These are phyloP conservation scores for Arthroderma sp. DNA, from an alignment of 2,329 filamentous ascomycete species.

Conservation along the genomic window DNA sequence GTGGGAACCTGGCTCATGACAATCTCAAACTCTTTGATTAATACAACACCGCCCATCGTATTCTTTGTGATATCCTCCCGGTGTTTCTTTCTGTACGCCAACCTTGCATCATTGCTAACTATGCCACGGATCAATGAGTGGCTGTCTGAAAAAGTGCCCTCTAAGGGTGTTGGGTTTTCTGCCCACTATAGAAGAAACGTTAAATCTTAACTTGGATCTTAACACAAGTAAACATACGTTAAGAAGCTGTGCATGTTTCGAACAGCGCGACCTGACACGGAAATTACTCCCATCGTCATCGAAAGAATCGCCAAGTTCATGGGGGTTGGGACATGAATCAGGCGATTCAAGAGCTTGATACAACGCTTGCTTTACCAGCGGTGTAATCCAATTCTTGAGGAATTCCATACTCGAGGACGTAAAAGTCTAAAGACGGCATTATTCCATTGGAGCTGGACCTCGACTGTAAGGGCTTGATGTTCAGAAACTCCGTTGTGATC, in stretches of 20 bases:
- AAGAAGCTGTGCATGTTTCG: conserved; percentile 16
- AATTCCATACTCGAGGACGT: not conserved
- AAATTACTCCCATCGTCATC: conserved; percentile 25
- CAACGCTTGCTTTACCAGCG: not conserved
- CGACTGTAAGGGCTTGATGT: no score
- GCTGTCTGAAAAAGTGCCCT: conserved; percentile 23
- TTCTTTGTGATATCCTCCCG: conserved; percentile 12
- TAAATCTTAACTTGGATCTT: not conserved
- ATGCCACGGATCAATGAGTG: conserved; percentile 21
- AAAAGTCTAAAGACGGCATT: no score
- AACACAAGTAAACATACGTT: conserved; percentile 14
- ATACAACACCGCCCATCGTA: conserved; percentile 18
- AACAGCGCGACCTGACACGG: conserved; percentile 14
- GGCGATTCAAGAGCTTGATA: not conserved
- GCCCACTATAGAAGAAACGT: conserved; percentile 15
- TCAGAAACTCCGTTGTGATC: no score
- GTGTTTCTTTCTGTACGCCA: conserved; percentile 12
- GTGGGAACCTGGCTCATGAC: conserved; percentile 16
- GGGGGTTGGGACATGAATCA: not conserved
- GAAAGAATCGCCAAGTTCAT: not conserved
- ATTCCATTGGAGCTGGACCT: no score
- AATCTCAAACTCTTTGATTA: conserved; percentile 23
- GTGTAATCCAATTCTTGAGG: conserved; percentile 1
- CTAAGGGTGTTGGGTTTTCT: conserved; percentile 9
- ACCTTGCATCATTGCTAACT: conserved; percentile 17